Percentiles rank a stretch among this genome's conserved stretches.
Evolutionary conservation across 257 asterid species (phyloP).

Genomic region (Voacanga thouarsii): DNA sequence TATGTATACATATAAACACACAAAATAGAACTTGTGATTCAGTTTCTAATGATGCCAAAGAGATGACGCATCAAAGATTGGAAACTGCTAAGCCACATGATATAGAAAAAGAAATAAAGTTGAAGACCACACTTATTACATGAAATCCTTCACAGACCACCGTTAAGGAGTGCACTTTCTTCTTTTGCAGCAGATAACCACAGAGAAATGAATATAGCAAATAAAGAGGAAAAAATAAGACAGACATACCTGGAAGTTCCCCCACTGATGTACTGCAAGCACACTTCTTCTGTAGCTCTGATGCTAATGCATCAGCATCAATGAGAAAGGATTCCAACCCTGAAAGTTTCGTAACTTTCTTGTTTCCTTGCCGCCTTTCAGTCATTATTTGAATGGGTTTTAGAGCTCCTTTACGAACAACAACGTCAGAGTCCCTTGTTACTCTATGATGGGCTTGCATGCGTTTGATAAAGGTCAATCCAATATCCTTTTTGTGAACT

Average conservation of each 20-base stretch:
- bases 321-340: slow-evolving; percentile 87
- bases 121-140: not conserved
- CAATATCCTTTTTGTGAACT: slow-evolving; percentile 85
- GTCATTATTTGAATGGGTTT: slow-evolving; percentile 87
- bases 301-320: slow-evolving; percentile 77
- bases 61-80: not conserved
- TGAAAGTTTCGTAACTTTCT: slow-evolving; percentile 86
- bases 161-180: not conserved
- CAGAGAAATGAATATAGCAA: not conserved
- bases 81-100: not conserved
- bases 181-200: too few relatives aligned
- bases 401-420: slow-evolving; percentile 73
- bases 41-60: too few relatives aligned
- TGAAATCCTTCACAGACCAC: not conserved
- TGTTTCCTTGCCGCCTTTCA: slow-evolving; percentile 94
- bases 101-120: not conserved
- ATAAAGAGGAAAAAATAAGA: slow-evolving; percentile 1
- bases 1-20: not conserved
- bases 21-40: not conserved
- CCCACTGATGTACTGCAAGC: slow-evolving; percentile 90
- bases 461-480: slow-evolving; percentile 61
- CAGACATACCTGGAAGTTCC: slow-evolving; percentile 87
- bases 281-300: slow-evolving; percentile 98
- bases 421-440: slow-evolving; percentile 63
- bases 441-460: slow-evolving; percentile 88